Conservation (phyloP, 208 protist genomes). For the Tritrichomonas musculus region DNA sequence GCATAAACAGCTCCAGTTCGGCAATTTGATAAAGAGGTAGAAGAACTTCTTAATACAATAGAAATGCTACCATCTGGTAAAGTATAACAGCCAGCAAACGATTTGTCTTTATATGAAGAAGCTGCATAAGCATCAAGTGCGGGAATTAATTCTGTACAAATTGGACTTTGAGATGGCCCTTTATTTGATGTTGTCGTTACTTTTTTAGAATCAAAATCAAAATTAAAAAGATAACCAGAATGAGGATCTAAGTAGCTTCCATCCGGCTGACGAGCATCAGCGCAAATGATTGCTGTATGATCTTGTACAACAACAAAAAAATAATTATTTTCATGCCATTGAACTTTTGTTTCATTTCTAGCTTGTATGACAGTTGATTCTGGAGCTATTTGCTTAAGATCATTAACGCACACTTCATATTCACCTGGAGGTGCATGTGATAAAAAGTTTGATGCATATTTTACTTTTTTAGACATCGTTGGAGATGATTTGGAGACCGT, state of each 20-base stretch:
- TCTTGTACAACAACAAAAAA: background rate
- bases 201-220: background rate
- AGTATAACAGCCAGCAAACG: background rate
- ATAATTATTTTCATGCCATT: background rate
- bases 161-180: background rate
- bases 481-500: too few species aligned
- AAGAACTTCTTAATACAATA: background rate
- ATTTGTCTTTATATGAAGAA: background rate
- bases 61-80: background rate
- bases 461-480: too few species aligned
- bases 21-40: background rate
- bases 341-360: background rate
- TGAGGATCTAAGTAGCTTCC: background rate
- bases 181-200: background rate
- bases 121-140: background rate
- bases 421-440: background rate
- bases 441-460: background rate
- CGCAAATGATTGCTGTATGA: background rate
- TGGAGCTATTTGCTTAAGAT: background rate
- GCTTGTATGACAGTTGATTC: background rate
- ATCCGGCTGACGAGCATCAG: background rate
- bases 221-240: background rate
- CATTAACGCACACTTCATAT: background rate
- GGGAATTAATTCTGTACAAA: background rate
- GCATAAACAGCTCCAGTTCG: background rate